phyloP scores from a whole-genome alignment of 2,329 filamentous ascomycete species.

The Phialophora macrospora region DNA sequence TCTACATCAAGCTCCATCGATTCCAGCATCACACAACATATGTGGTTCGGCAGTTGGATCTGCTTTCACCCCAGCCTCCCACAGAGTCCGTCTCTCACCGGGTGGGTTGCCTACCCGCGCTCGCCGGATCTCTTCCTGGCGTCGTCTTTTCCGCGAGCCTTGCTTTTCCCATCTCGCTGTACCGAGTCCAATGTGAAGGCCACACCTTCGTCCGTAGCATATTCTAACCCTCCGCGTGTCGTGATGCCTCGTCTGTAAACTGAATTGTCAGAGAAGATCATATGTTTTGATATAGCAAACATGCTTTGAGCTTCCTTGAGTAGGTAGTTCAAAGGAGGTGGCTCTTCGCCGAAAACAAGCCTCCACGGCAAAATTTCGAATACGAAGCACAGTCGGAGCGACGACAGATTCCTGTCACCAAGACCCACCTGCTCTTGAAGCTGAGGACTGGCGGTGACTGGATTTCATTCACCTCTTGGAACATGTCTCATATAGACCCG shows the following conservation, averaged over 20 bases:
- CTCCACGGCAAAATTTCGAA: background rate
- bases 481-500: background rate
- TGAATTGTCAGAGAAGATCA: background rate
- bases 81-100: background rate
- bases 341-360: background rate
- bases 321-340: background rate
- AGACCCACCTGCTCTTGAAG: background rate
- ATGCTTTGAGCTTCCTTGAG: background rate
- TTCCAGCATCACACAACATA: background rate
- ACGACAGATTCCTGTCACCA: background rate
- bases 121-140: background rate
- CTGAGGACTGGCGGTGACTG: background rate
- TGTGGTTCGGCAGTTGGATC: background rate
- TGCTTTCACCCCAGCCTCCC: background rate
- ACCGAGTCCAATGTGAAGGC: background rate
- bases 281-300: background rate
- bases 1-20: background rate
- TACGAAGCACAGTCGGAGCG: background rate
- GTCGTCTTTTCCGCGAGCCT: conserved; percentile 4
- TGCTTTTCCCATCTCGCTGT: background rate
- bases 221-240: background rate
- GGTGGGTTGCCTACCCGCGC: background rate
- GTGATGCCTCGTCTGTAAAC: background rate
- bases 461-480: background rate
- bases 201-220: background rate